These are phyloP conservation scores for Crithidia thermophila DNA, from an alignment of 208 protist species.

Conservation along the genomic window DNA sequence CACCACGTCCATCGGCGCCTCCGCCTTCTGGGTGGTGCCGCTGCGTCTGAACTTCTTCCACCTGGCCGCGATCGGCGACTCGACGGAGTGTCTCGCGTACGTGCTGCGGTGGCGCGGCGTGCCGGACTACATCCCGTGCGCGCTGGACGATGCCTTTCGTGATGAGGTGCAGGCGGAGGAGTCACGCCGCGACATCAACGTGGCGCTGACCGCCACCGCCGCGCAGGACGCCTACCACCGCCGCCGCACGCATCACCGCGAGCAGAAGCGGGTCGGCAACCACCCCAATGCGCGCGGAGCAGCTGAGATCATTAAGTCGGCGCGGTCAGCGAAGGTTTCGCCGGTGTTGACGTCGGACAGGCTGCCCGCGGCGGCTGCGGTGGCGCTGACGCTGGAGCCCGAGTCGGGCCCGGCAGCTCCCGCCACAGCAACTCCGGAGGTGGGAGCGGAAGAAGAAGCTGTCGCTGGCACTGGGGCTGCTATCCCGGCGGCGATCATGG, in stretches of 20 bases:
- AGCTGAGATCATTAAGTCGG: neutral
- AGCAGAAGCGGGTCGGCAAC: conserved; percentile 4
- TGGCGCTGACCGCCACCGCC: conserved; percentile 7
- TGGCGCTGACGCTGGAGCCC: too few relatives aligned
- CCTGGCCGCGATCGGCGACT: conserved; percentile 46
- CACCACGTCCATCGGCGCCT: conserved; percentile 4
- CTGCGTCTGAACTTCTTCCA: conserved; percentile 40
- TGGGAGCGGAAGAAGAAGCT: neutral
- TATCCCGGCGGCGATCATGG: neutral
- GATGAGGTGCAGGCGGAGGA: conserved; percentile 14
- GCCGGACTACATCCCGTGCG: conserved; percentile 41
- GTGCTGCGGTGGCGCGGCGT: conserved; percentile 36
- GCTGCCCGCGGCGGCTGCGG: too few relatives aligned
- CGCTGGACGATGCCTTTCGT: conserved; percentile 18
- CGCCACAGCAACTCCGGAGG: too few relatives aligned
- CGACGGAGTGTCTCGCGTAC: conserved; percentile 45
- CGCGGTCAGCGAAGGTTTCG: neutral
- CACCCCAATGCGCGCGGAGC: conserved; percentile 2
- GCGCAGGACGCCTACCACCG: conserved; percentile 18
- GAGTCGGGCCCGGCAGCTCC: too few relatives aligned
- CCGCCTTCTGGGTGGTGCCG: conserved; percentile 20
- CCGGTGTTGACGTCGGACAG: conserved; percentile 1
- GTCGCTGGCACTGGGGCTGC: neutral
- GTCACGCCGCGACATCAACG: conserved; percentile 1
- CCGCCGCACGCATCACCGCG: conserved; percentile 5